A percentile compares a stretch with the other conserved stretches of the same genome.
phyloP scores from a whole-genome alignment of 2,329 filamentous ascomycete species.

The Penicillium hesseltinei region DNA sequence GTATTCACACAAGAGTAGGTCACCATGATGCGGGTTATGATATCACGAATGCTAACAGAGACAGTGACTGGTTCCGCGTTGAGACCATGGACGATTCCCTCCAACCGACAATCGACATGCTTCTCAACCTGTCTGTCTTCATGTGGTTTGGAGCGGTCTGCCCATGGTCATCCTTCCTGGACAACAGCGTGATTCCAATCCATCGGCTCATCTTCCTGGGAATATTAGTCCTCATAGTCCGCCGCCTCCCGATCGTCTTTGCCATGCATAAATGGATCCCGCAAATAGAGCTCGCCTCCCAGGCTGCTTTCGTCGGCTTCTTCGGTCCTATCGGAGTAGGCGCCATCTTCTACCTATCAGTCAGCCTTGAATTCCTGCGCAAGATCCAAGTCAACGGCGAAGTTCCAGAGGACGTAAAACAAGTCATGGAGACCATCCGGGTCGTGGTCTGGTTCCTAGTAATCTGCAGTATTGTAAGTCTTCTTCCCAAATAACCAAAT shows the following conservation, averaged over 20 bases:
- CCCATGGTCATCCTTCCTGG: conserved; percentile 71
- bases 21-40: neutral
- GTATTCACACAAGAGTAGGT: conserved; percentile 79
- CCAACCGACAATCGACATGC: conserved; percentile 93
- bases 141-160: conserved; percentile 87
- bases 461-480: conserved; percentile 71
- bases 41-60: conserved; percentile 9
- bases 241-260: conserved; percentile 74
- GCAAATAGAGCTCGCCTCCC: conserved; percentile 71
- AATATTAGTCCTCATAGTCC: conserved; percentile 71
- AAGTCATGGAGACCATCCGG: conserved; percentile 64
- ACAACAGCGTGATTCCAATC: conserved; percentile 68
- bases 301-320: conserved; percentile 85
- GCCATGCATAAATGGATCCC: conserved; percentile 71
- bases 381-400: conserved; percentile 58
- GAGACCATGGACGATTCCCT: conserved; percentile 87
- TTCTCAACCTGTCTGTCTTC: conserved; percentile 84
- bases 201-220: conserved; percentile 72
- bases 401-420: conserved; percentile 63
- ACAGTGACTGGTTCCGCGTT: conserved; percentile 81
- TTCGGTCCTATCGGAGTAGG: conserved; percentile 91
- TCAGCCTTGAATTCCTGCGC: conserved; percentile 71
- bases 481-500: neutral
- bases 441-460: conserved; percentile 84
- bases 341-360: conserved; percentile 84